Percentiles rank a stretch among this genome's conserved stretches.
These are phyloP conservation scores for Fusarium euwallaceae DNA, from an alignment of 2,329 filamentous ascomycete species.

Conservation along the genomic window DNA sequence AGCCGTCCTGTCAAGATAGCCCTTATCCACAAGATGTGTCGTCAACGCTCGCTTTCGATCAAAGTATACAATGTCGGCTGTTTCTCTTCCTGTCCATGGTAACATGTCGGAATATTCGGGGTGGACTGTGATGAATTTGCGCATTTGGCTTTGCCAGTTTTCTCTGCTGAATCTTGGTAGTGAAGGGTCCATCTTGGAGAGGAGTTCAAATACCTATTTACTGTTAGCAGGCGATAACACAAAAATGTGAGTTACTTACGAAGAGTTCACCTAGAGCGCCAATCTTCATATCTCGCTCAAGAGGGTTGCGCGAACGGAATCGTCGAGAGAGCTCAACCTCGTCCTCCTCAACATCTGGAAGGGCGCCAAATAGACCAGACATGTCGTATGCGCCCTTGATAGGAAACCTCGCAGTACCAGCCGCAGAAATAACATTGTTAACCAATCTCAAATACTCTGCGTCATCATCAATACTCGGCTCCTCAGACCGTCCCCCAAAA, in stretches of 20 bases:
- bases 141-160: slow-evolving; percentile 65
- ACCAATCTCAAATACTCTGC: slow-evolving; percentile 22
- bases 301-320: slow-evolving; percentile 4
- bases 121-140: slow-evolving; percentile 55
- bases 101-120: slow-evolving; percentile 56
- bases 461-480: slow-evolving; percentile 23
- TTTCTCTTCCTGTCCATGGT: slow-evolving; percentile 58
- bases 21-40: slow-evolving; percentile 49
- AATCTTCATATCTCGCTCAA: slow-evolving; percentile 35
- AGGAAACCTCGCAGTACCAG: background rate
- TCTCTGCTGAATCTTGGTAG: slow-evolving; percentile 52
- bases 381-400: slow-evolving; percentile 2
- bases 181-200: slow-evolving; percentile 46
- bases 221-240: background rate
- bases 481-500: background rate
- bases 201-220: slow-evolving; percentile 57
- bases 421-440: slow-evolving; percentile 18
- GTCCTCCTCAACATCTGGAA: slow-evolving; percentile 25
- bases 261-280: slow-evolving; percentile 40
- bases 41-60: slow-evolving; percentile 55
- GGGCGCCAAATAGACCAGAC: slow-evolving; percentile 20
- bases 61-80: slow-evolving; percentile 61
- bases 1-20: slow-evolving; percentile 46
- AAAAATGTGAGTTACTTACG: background rate
- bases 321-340: slow-evolving; percentile 12